phyloP scores from a whole-genome alignment of 331 rosid genomes.

The Cydonia oblonga region DNA sequence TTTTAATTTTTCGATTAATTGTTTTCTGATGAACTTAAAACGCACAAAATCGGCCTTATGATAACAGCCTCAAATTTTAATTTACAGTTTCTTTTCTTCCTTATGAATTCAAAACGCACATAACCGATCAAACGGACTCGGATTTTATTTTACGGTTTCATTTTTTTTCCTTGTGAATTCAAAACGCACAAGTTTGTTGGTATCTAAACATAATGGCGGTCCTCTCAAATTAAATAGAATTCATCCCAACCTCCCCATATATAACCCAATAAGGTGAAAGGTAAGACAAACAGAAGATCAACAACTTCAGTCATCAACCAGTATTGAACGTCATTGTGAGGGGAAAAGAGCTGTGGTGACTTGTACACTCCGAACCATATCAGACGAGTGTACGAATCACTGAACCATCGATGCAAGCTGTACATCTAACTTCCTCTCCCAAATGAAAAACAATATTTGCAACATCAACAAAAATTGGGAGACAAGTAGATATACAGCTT shows the following conservation, averaged over 20 bases:
- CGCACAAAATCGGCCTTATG: rapidly evolving
- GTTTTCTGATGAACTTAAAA: too few species aligned
- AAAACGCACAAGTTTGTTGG: too few species aligned
- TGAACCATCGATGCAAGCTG: not conserved
- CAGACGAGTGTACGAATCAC: not conserved
- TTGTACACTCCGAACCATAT: not conserved
- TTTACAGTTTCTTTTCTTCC: too few species aligned
- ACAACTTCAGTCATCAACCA: not conserved
- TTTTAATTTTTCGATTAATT: too few species aligned
- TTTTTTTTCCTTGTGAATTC: not conserved
- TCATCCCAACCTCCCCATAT: not conserved
- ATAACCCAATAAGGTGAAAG: not conserved
- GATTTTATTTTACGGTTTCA: too few species aligned
- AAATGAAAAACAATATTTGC: too few species aligned
- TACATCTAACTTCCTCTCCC: not conserved
- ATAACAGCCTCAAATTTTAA: rapidly evolving
- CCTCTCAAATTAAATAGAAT: not conserved
- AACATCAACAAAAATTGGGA: too few species aligned
- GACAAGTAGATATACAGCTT: not conserved
- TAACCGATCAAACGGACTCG: too few species aligned
- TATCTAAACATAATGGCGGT: not conserved
- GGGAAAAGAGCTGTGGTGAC: not conserved
- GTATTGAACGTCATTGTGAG: not conserved
- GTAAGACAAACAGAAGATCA: not conserved
- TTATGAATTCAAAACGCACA: too few species aligned